Percentiles rank a stretch among this genome's conserved stretches.
phyloP scores from a whole-genome alignment of 306 rosid genomes.

The Cucumis sativus region Cucumber_9930_V3 NC_026655.2:15971501-15972000 shows the following conservation, averaged over 20 bases:
- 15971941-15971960: slow-evolving; percentile 70
- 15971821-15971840: slow-evolving; percentile 60
- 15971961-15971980: slow-evolving; percentile 71
- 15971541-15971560: slow-evolving; percentile 83
- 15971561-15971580: slow-evolving; percentile 60
- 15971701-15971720: slow-evolving; percentile 72
- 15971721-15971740: slow-evolving; percentile 81
- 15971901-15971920: slow-evolving; percentile 72
- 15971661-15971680: slow-evolving; percentile 48
- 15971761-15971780: slow-evolving; percentile 60
- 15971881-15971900: slow-evolving; percentile 41
- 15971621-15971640: slow-evolving; percentile 71
- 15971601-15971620: slow-evolving; percentile 77
- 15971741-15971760: slow-evolving; percentile 61
- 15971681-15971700: slow-evolving; percentile 78
- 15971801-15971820: slow-evolving; percentile 39
- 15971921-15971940: slow-evolving; percentile 58
- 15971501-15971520: slow-evolving; percentile 51
- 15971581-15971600: slow-evolving; percentile 47
- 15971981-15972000: slow-evolving; percentile 38
- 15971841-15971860: slow-evolving; percentile 61
- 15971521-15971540: slow-evolving; percentile 64
- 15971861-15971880: slow-evolving; percentile 59
- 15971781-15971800: slow-evolving; percentile 55
- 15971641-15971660: slow-evolving; percentile 59